phyloP scores from a whole-genome alignment of 129 eudicot genomes.

The Arctium minus region DNA sequence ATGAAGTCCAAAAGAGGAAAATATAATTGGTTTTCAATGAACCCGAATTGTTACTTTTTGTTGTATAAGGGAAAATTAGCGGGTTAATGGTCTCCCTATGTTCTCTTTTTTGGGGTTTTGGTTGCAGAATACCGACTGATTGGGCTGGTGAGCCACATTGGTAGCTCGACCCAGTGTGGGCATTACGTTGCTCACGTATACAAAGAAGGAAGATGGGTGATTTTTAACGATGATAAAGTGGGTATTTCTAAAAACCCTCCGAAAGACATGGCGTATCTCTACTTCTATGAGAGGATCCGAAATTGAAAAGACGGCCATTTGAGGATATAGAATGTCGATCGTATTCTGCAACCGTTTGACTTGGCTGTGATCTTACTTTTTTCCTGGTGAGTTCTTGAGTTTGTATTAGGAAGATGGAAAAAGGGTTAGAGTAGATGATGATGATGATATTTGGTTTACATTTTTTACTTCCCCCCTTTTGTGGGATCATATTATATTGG shows the following conservation, averaged over 20 bases:
- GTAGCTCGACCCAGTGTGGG: constrained; percentile 94
- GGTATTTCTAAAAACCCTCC: constrained; percentile 92
- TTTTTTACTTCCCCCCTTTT: background rate
- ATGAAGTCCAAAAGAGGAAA: background rate
- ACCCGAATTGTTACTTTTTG: background rate
- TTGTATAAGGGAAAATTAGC: background rate
- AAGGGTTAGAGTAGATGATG: background rate
- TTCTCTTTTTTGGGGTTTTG: background rate
- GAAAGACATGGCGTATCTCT: constrained; percentile 92
- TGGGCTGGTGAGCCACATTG: constrained; percentile 97
- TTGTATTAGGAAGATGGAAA: constrained; percentile 14
- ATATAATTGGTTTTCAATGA: background rate
- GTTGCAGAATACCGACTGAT: constrained; percentile 80
- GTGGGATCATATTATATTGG: constrained; percentile 18
- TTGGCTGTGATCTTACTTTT: background rate
- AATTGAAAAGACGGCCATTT: constrained; percentile 18
- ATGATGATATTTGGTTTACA: background rate
- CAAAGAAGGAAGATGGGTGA: constrained; percentile 92
- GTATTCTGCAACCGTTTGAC: background rate
- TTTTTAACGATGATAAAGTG: constrained; percentile 89
- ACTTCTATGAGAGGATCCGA: constrained; percentile 78
- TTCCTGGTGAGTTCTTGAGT: constrained; percentile 2
- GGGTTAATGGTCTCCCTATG: background rate
- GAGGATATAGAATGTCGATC: background rate
- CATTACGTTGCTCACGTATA: constrained; percentile 92